phyloP scores from a whole-genome alignment of 768 basidiomycete genomes.

The Xerocomus spinulosus region DNA sequence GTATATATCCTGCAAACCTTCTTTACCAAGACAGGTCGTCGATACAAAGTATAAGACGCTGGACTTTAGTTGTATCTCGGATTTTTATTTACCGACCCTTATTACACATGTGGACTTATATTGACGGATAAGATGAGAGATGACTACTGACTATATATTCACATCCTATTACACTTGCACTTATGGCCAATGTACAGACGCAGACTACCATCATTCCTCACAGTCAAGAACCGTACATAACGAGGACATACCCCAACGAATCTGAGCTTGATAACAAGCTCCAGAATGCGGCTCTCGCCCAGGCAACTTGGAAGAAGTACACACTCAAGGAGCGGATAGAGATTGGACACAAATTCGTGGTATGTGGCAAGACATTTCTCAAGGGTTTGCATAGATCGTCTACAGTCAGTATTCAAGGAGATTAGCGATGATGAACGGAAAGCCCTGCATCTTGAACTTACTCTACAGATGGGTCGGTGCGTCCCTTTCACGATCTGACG shows the following conservation, averaged over 20 bases:
- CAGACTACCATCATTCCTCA: constrained; percentile 88
- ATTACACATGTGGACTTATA: background rate
- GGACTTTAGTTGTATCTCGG: constrained; percentile 9
- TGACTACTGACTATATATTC: no score
- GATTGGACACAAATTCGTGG: constrained; percentile 69
- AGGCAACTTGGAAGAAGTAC: constrained; percentile 66
- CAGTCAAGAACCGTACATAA: constrained; percentile 55
- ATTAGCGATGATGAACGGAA: constrained; percentile 48
- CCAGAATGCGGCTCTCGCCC: constrained; percentile 54
- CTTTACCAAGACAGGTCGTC: constrained; percentile 90
- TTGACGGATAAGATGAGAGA: constrained; percentile 10
- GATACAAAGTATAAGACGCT: constrained; percentile 71
- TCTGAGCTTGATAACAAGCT: constrained; percentile 61
- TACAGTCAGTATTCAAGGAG: constrained; percentile 46
- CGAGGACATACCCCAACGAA: constrained; percentile 57
- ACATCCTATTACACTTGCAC: background rate
- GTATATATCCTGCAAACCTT: constrained; percentile 93
- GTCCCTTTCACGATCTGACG: constrained; percentile 17
- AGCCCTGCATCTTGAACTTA: constrained; percentile 57
- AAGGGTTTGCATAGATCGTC: background rate
- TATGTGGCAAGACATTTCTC: constrained; percentile 32
- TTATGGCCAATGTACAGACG: constrained; percentile 22
- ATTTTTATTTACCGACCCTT: constrained; percentile 1
- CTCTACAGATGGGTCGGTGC: constrained; percentile 89
- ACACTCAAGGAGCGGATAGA: constrained; percentile 60